Percentiles rank a stretch among this genome's conserved stretches.
Evolutionary conservation across 305 asterid genomes (phyloP).

Genomic region (Fraxinus ornus): DNA sequence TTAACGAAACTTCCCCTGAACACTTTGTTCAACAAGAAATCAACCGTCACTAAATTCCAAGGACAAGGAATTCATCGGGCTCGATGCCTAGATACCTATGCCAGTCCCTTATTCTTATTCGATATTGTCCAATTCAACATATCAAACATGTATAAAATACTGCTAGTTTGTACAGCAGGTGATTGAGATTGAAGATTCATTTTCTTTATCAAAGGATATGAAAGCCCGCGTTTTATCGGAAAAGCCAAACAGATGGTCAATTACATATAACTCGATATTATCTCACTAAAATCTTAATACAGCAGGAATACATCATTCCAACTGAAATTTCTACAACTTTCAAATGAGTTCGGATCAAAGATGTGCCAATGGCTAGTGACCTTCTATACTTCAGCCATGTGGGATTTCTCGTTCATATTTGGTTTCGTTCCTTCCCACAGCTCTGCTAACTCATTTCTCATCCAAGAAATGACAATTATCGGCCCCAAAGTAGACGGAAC

Average conservation of each 20-base stretch:
- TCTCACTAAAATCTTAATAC: background rate
- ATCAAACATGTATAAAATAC: background rate
- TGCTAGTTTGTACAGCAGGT: background rate
- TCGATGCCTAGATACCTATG: background rate
- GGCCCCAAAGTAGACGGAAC: slow-evolving; percentile 97
- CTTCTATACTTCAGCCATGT: slow-evolving; percentile 39
- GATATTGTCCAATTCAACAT: background rate
- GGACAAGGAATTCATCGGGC: background rate
- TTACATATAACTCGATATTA: background rate
- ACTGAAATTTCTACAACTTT: slow-evolving; percentile 10
- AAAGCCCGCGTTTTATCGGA: background rate
- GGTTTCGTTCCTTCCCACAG: slow-evolving; percentile 81
- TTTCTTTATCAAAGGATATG: background rate
- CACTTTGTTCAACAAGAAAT: background rate
- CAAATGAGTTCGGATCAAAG: background rate
- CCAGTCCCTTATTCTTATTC: background rate
- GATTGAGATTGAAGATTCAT: background rate
- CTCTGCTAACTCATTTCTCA: slow-evolving; percentile 67
- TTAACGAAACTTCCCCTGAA: no score
- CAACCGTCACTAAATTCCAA: background rate
- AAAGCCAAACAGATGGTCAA: background rate
- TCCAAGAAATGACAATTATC: slow-evolving; percentile 65
- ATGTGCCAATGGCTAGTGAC: background rate
- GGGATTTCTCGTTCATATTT: slow-evolving; percentile 56
- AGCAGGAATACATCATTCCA: slow-evolving; percentile 5